Percentiles rank a stretch among this genome's conserved stretches.
These are phyloP conservation scores for Aurantiochytrium sp. DNA, from an alignment of 108 stramenopile genomes.

Conservation along the genomic window DNA sequence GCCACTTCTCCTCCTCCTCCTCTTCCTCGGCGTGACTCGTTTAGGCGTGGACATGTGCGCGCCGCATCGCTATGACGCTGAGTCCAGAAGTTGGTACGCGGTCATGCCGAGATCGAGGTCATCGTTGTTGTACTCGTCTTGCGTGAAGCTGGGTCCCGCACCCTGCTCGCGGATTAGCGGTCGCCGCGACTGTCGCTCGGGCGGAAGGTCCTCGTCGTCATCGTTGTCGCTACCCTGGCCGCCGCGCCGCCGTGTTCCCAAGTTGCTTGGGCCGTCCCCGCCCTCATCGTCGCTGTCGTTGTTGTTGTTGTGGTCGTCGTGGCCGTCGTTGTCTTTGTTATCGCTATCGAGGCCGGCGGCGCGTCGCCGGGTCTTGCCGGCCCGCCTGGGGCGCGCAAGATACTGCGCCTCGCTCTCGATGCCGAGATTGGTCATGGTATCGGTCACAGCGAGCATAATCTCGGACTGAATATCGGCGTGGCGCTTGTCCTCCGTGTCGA, in stretches of 20 bases:
- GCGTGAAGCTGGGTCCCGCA: neutral
- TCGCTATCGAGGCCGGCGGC: no score
- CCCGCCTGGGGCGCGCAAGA: no score
- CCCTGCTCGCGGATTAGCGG: neutral
- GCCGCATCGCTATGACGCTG: no score
- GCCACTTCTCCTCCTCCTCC: no score
- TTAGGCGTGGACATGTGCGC: no score
- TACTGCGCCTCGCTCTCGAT: neutral
- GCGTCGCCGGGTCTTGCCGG: no score
- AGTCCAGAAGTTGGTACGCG: neutral
- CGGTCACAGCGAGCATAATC: neutral
- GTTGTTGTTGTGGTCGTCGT: neutral
- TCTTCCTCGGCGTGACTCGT: no score
- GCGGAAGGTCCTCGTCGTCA: neutral
- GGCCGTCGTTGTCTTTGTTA: no score
- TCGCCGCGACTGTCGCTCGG: neutral
- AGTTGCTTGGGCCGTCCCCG: neutral
- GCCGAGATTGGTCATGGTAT: neutral
- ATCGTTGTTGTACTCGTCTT: conserved; percentile 26
- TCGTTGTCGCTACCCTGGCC: neutral
- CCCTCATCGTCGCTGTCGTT: no score
- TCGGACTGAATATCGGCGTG: conserved; percentile 20
- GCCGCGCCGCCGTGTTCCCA: neutral
- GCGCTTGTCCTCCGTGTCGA: neutral
- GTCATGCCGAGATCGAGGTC: neutral